A percentile compares a stretch with the other conserved stretches of the same genome.
Evolutionary conservation across 2,329 filamentous ascomycete species (phyloP).

Genomic region (Phyllosticta ampelicida): DNA sequence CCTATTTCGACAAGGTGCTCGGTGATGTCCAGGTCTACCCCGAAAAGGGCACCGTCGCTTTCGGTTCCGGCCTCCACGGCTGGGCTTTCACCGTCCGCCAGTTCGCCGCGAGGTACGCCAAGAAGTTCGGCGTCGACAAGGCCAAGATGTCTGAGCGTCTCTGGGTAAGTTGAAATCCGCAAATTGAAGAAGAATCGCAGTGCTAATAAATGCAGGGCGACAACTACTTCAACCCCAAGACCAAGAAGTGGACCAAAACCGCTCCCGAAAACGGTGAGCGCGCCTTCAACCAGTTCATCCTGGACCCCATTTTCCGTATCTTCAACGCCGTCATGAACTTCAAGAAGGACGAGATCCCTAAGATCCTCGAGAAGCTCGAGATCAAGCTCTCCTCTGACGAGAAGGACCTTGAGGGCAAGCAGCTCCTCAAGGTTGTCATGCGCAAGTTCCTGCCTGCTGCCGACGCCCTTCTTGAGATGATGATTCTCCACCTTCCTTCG

Average conservation of each 20-base stretch:
- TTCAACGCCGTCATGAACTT: conserved; percentile 95
- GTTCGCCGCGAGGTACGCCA: conserved; percentile 90
- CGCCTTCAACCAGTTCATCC: conserved; percentile 99
- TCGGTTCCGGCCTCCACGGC: conserved; percentile 98
- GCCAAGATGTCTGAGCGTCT: conserved; percentile 99
- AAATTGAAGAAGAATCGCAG: not conserved
- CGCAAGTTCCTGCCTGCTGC: conserved; percentile 97
- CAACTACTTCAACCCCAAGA: conserved; percentile 99
- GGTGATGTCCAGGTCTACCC: conserved; percentile 99
- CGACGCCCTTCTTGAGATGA: conserved; percentile 98
- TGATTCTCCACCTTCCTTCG: conserved; percentile 98
- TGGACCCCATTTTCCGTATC: conserved; percentile 99
- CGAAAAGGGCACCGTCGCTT: conserved; percentile 93
- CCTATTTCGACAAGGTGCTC: conserved; percentile 92
- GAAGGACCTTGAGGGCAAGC: conserved; percentile 92
- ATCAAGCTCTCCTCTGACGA: conserved; percentile 85
- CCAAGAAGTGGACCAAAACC: conserved; percentile 99
- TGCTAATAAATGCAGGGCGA: conserved; percentile 51
- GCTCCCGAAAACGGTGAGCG: conserved; percentile 83
- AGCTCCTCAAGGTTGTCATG: conserved; percentile 96
- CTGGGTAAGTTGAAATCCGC: conserved; percentile 53
- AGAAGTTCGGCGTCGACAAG: conserved; percentile 99
- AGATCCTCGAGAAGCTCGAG: conserved; percentile 81
- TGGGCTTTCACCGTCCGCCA: conserved; percentile 99
- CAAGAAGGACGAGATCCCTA: conserved; percentile 85